Percentiles rank a stretch among this genome's conserved stretches.
Evolutionary conservation across 148 eudicot species (phyloP).

Genomic region (Agrostemma githago): DNA sequence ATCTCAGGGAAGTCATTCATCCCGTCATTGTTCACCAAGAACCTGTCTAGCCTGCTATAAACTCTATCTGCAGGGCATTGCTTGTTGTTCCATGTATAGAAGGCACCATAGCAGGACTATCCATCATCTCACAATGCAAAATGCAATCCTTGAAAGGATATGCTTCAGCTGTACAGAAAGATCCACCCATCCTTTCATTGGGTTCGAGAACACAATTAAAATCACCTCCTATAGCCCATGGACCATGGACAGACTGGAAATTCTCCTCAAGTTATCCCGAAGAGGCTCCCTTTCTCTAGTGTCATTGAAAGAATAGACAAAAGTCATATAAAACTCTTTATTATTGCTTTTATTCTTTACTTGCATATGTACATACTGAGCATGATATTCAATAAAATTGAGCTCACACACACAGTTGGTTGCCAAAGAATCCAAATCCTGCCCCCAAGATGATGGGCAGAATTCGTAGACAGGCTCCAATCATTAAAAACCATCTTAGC

Average conservation of each 20-base stretch:
- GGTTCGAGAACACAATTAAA: not conserved
- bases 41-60: too few relatives aligned
- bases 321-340: not conserved
- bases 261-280: not conserved
- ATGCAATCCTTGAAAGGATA: not conserved
- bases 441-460: not conserved
- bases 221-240: not conserved
- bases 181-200: not conserved
- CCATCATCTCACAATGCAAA: too few relatives aligned
- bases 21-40: too few relatives aligned
- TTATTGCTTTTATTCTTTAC: not conserved
- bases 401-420: not conserved
- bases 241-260: not conserved
- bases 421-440: not conserved
- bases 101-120: too few relatives aligned
- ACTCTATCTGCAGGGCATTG: too few relatives aligned
- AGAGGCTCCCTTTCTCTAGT: not conserved
- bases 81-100: too few relatives aligned
- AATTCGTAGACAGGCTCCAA: not conserved
- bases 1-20: too few relatives aligned
- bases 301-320: not conserved
- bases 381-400: not conserved
- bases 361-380: not conserved
- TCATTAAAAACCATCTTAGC: not conserved
- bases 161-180: not conserved